Percentiles rank a stretch among this genome's conserved stretches.
phyloP scores from a whole-genome alignment of 805 yeast genomes.

The Cyberlindnera amylophila region DNA sequence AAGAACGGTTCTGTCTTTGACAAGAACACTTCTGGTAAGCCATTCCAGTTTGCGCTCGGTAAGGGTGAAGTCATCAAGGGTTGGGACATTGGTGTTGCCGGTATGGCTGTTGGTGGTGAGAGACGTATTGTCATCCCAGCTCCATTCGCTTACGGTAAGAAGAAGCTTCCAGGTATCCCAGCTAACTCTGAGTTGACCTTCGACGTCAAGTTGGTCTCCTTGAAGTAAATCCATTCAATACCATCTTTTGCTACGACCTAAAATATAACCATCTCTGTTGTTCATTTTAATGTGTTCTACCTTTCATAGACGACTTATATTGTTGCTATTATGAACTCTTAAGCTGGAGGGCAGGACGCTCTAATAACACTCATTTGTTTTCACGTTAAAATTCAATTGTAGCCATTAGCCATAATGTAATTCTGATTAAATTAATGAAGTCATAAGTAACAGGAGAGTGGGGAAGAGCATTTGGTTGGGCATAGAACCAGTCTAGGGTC shows the following conservation, averaged over 20 bases:
- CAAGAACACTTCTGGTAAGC: constrained; percentile 96
- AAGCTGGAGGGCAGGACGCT: not conserved
- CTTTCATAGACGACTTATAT: not conserved
- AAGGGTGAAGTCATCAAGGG: constrained; percentile 98
- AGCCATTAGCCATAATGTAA: too few species aligned
- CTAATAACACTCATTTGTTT: too few species aligned
- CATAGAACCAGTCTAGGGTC: too few species aligned
- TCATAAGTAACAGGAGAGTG: too few species aligned
- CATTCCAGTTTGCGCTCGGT: constrained; percentile 86
- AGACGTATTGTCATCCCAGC: constrained; percentile 97
- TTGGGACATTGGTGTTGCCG: constrained; percentile 97
- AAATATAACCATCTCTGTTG: not conserved
- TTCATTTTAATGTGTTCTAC: not conserved
- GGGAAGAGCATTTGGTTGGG: too few species aligned
- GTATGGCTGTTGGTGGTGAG: constrained; percentile 98
- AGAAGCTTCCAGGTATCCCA: constrained; percentile 94
- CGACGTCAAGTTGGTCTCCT: constrained; percentile 88
- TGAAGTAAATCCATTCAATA: constrained; percentile 54
- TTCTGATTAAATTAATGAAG: too few species aligned
- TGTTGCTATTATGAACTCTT: not conserved
- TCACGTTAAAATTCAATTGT: too few species aligned
- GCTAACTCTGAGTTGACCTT: constrained; percentile 95
- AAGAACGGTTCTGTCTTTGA: constrained; percentile 95
- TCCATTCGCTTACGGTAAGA: constrained; percentile 93
- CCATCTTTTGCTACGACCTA: not conserved